Conservation (phyloP, 2,329 filamentous ascomycete species). For the Colletotrichum chlorophyti region DNA sequence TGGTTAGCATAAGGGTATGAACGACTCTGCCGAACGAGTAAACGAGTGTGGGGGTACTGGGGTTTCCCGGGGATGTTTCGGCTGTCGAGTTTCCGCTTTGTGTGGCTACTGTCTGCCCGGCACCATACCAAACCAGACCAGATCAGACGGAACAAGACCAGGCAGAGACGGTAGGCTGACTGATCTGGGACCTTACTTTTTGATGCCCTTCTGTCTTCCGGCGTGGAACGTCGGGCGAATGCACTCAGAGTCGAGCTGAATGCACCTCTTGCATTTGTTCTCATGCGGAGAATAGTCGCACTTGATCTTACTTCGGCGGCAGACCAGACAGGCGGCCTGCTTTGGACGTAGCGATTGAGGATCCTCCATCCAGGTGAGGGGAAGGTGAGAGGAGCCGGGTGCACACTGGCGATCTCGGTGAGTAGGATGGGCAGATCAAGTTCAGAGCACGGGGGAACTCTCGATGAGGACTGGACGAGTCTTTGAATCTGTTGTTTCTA, state of each 20-base stretch:
- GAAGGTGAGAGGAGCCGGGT: slow-evolving; percentile 25
- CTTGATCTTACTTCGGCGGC: slow-evolving; percentile 72
- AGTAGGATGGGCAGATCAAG: too few species aligned
- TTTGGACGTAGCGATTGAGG: slow-evolving; percentile 32
- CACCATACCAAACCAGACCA: too few species aligned
- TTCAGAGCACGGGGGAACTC: neutral
- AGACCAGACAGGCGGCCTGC: slow-evolving; percentile 67
- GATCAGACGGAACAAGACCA: too few species aligned
- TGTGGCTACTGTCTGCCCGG: too few species aligned
- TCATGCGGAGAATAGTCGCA: slow-evolving; percentile 64
- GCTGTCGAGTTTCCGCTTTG: neutral
- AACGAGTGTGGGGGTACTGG: neutral
- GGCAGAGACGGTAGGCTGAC: neutral
- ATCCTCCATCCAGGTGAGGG: slow-evolving; percentile 30
- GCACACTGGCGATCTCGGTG: slow-evolving; percentile 24
- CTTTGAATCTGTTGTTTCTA: too few species aligned
- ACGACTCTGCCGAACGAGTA: too few species aligned
- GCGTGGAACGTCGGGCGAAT: slow-evolving; percentile 76
- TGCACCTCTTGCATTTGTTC: slow-evolving; percentile 66
- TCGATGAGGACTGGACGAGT: neutral
- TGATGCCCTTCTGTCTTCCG: slow-evolving; percentile 77
- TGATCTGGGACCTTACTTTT: slow-evolving; percentile 63
- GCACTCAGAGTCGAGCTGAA: slow-evolving; percentile 65
- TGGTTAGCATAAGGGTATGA: slow-evolving; percentile 22
- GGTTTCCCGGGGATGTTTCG: neutral